Evolutionary conservation across 1,284 basidiomycete genomes (phyloP), one percentile per base, ranked within the genome.

Genomic region (Ceratobasidium papillatum): DNA sequence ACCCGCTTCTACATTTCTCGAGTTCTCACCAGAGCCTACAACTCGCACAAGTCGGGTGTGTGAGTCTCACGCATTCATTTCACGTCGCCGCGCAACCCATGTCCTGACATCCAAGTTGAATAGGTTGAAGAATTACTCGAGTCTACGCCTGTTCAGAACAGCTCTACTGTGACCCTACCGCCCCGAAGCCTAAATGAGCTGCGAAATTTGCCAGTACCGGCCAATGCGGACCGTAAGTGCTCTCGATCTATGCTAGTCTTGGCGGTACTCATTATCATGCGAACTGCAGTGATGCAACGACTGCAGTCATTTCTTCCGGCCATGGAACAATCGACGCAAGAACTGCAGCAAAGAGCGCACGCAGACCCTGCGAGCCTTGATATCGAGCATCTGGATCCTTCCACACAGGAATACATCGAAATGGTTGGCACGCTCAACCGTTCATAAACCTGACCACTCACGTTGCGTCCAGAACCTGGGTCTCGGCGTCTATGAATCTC

Each of bases 41-140:
- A 58, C 66, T 71, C 66, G 66, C 38, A 71, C 66, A 58, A 71
- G 66, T 47, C 66, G 66, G 66, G 66, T 71, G 66, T 71, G 66
- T 71, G 54, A 71, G 66, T 71, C 66, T 59, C 27, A 19, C 47
- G 27, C 30, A 22, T 41, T 68, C 65, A 56, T 30, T 66, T 49
- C 34, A 3, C 49, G n/a, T 9, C 61, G n/a, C 1, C 27, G 5
- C 7, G 32, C 61, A 11, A 22, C 17, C 51, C n/a, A 17, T 32
- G 32, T 9, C 25, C 49, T 38, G n/a, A 56, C 65, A 34, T 14
- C 12, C n/a, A n/a, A 19, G 19, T 17, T 3, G 2, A 51, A 19
- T 34, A 71, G 66, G 66, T 71, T 7, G 54, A 71, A 59, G 54
- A 68, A 5, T 41, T 71, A 11, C 54, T 71, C 8, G 38, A 25